phyloP scores from a whole-genome alignment of 768 basidiomycete genomes.

The Dioszegia hungarica region DNA sequence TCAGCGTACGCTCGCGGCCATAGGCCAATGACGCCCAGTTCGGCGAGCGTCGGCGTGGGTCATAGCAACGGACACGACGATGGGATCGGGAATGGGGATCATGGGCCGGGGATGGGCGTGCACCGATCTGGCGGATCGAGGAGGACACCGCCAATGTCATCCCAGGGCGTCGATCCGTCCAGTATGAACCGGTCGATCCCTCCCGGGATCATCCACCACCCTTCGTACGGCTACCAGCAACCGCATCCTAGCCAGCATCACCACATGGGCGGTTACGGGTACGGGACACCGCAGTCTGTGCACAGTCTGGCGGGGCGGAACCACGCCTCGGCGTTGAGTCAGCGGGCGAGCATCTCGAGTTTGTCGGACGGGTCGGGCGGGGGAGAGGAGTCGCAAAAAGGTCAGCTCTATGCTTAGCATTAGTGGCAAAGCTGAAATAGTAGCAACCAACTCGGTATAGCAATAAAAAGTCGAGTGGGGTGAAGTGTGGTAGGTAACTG shows the following conservation, averaged over 20 bases:
- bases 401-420: background rate
- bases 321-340: slow-evolving; percentile 8
- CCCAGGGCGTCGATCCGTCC: slow-evolving; percentile 36
- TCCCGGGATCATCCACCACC: background rate
- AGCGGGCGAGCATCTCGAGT: slow-evolving; percentile 32
- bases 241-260: slow-evolving; percentile 15
- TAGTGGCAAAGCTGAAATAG: background rate
- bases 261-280: slow-evolving; percentile 16
- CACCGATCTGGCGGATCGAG: slow-evolving; percentile 7
- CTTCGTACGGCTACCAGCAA: slow-evolving; percentile 17
- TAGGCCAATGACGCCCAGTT: background rate
- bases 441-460: slow-evolving; percentile 3
- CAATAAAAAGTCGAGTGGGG: no score
- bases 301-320: background rate
- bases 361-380: slow-evolving; percentile 38
- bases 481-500: no score
- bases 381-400: slow-evolving; percentile 8
- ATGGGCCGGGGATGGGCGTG: background rate
- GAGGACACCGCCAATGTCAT: slow-evolving; percentile 27
- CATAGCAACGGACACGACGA: slow-evolving; percentile 1
- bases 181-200: slow-evolving; percentile 18
- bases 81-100: background rate
- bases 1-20: slow-evolving; percentile 8
- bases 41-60: background rate
- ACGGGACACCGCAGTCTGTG: slow-evolving; percentile 9